phyloP scores from a whole-genome alignment of 306 rosid genomes.

The Cicer chorassanicum region DNA sequence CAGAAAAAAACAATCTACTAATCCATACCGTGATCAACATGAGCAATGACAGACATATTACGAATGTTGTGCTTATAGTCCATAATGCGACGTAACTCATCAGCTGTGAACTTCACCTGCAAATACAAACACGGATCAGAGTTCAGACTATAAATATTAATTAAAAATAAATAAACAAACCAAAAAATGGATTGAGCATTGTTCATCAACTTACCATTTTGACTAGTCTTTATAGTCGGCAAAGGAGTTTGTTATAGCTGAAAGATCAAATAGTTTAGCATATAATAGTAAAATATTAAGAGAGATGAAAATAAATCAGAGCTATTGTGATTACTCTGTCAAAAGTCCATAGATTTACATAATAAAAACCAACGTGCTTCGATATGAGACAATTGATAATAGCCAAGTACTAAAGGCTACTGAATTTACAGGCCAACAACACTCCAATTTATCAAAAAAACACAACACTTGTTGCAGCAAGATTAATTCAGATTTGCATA shows the following conservation, averaged over 20 bases:
- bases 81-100: slow-evolving; percentile 89
- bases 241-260: slow-evolving; percentile 20
- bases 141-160: slow-evolving; percentile 18
- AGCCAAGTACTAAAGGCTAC: background rate
- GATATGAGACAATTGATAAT: background rate
- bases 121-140: slow-evolving; percentile 15
- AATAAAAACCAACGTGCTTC: too few relatives aligned
- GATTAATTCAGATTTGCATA: background rate
- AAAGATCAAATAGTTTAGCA: slow-evolving; percentile 21
- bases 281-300: background rate
- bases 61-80: slow-evolving; percentile 86
- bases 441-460: background rate
- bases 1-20: background rate
- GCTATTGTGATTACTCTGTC: background rate
- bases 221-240: slow-evolving; percentile 44
- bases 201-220: slow-evolving; percentile 61
- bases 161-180: background rate
- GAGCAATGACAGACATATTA: slow-evolving; percentile 95
- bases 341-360: background rate
- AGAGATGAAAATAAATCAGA: background rate
- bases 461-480: background rate
- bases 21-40: slow-evolving; percentile 82
- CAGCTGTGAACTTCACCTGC: slow-evolving; percentile 98
- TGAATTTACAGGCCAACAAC: background rate
- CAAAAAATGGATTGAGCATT: too few relatives aligned